Percentiles rank a stretch among this genome's conserved stretches.
phyloP scores from a whole-genome alignment of 2,329 filamentous ascomycete species.

The Truncatella angustata region DNA sequence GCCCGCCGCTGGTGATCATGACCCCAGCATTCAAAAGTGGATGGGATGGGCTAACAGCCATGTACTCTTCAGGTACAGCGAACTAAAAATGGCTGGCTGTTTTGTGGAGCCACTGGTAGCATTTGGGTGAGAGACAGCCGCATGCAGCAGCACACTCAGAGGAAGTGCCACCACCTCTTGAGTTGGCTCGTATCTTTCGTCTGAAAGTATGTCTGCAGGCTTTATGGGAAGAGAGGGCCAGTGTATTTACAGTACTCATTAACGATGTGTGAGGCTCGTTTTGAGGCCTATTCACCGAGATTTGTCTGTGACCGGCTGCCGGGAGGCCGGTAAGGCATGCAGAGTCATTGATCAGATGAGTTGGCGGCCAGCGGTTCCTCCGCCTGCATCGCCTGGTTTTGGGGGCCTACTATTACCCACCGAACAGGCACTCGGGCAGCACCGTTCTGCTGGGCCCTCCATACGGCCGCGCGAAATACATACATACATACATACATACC shows the following conservation, averaged over 20 bases:
- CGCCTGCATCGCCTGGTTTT: conserved; percentile 1
- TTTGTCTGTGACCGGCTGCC: too few relatives aligned
- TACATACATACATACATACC: too few relatives aligned
- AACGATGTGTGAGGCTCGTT: not conserved
- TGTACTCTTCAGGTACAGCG: conserved; percentile 6
- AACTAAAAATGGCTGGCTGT: conserved; percentile 6
- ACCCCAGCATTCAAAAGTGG: conserved; percentile 7
- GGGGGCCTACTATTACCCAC: not conserved
- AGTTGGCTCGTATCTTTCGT: too few relatives aligned
- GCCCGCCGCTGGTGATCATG: conserved; percentile 2
- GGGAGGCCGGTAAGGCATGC: not conserved
- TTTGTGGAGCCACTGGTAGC: not conserved
- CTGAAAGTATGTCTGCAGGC: too few relatives aligned
- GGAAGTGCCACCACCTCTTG: not conserved
- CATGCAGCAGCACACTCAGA: not conserved
- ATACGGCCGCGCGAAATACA: not conserved
- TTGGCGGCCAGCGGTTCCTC: not conserved
- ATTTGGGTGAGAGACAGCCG: not conserved
- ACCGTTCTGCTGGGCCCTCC: not conserved
- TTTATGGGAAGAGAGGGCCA: too few relatives aligned
- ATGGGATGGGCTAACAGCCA: not conserved
- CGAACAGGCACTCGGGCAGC: not conserved
- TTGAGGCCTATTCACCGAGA: not conserved
- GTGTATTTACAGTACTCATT: too few relatives aligned
- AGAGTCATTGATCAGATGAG: not conserved